Evolutionary conservation across 208 protist genomes (phyloP).

Genomic region (Leishmania gerbilli): DNA sequence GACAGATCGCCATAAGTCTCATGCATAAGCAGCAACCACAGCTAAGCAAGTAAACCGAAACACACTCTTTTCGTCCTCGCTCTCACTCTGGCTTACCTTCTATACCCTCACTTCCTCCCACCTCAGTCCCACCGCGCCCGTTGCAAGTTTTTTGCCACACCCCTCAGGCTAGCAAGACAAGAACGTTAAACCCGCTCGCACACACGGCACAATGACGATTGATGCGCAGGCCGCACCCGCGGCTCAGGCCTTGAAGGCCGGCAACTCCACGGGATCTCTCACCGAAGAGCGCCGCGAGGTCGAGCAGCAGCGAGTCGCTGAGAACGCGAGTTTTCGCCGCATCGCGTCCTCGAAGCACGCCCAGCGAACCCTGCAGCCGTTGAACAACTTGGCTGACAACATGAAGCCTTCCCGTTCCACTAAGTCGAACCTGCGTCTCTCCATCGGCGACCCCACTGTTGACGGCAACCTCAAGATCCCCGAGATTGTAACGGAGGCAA

Average conservation of each 20-base stretch:
- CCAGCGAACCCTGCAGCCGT: slow-evolving; percentile 72
- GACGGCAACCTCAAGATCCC: slow-evolving; percentile 73
- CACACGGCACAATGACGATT: slow-evolving; percentile 14
- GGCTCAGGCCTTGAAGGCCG: slow-evolving; percentile 6
- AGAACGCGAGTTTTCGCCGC: slow-evolving; percentile 24
- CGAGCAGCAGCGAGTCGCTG: slow-evolving; percentile 21
- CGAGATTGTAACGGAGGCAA: slow-evolving; percentile 42
- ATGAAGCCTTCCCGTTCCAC: slow-evolving; percentile 66
- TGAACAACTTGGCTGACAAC: slow-evolving; percentile 84
- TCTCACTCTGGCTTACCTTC: not conserved
- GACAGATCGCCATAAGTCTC: not conserved
- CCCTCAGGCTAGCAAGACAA: not conserved
- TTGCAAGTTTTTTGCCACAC: not conserved
- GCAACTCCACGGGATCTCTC: slow-evolving; percentile 3
- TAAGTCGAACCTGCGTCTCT: slow-evolving; percentile 47
- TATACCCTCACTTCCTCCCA: not conserved
- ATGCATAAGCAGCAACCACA: not conserved
- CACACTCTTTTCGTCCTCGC: not conserved
- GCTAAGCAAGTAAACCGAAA: not conserved
- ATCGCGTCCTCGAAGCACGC: slow-evolving; percentile 45
- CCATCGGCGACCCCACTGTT: slow-evolving; percentile 78
- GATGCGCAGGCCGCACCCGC: slow-evolving; percentile 16
- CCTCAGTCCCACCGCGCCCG: not conserved
- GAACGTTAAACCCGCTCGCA: not conserved
- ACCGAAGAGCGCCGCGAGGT: slow-evolving; percentile 17